Conservation (phyloP, 2,329 filamentous ascomycete species). For the Seiridium unicorne region DNA sequence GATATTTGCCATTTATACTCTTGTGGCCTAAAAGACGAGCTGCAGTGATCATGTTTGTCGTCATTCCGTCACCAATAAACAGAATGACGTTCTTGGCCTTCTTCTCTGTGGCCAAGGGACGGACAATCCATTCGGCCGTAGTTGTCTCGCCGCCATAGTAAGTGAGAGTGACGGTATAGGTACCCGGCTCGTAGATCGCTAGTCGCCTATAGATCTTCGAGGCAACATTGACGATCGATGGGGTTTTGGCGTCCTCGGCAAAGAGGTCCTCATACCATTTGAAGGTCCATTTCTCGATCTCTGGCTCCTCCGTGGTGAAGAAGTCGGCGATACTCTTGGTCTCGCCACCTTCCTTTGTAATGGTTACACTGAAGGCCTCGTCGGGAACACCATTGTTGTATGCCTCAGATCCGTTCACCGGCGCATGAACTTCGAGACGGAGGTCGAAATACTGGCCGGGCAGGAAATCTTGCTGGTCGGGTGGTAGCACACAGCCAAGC, state of each 20-base stretch:
- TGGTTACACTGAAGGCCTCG: slow-evolving; percentile 72
- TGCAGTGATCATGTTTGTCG: slow-evolving; percentile 77
- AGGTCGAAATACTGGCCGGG: slow-evolving; percentile 84
- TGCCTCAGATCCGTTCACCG: slow-evolving; percentile 79
- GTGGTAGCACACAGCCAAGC: slow-evolving; percentile 59
- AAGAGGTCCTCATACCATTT: slow-evolving; percentile 85
- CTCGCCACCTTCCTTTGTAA: slow-evolving; percentile 60
- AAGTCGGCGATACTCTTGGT: slow-evolving; percentile 59
- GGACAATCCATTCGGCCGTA: slow-evolving; percentile 73
- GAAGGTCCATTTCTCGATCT: slow-evolving; percentile 79
- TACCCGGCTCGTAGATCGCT: slow-evolving; percentile 74
- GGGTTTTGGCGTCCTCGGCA: slow-evolving; percentile 66
- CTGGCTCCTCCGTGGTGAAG: slow-evolving; percentile 69
- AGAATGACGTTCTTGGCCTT: slow-evolving; percentile 83
- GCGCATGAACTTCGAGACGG: slow-evolving; percentile 78
- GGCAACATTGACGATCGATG: slow-evolving; percentile 76
- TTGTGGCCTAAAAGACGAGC: slow-evolving; percentile 80
- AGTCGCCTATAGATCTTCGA: slow-evolving; percentile 76
- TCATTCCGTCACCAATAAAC: slow-evolving; percentile 74
- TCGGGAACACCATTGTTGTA: slow-evolving; percentile 68
- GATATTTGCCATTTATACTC: slow-evolving; percentile 81
- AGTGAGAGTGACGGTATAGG: slow-evolving; percentile 71
- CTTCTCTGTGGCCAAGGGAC: slow-evolving; percentile 65
- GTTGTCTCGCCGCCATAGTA: slow-evolving; percentile 75
- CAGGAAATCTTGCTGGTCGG: slow-evolving; percentile 74